A percentile compares a stretch with the other conserved stretches of the same genome.
Evolutionary conservation across 257 asterid genomes (phyloP).

Genomic region (Paraleonurus japonicus): DNA sequence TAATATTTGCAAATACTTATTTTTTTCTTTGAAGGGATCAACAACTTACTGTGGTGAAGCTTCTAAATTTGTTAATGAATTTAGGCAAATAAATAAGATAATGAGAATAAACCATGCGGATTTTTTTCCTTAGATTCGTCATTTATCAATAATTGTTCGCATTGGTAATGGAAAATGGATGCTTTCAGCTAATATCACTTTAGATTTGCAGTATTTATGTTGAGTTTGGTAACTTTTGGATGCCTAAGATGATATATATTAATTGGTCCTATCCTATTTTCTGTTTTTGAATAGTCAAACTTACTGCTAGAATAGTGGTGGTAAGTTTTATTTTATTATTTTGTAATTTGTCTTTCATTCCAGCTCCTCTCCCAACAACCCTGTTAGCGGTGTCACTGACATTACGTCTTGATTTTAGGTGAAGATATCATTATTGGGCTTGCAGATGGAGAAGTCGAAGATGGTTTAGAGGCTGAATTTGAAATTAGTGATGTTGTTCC

Average conservation of each 20-base stretch:
- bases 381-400: neutral
- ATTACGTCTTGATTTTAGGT: constrained; percentile 25
- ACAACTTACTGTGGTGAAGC: neutral
- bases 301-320: neutral
- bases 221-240: neutral
- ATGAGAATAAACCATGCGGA: no score
- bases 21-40: neutral
- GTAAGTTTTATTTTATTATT: neutral
- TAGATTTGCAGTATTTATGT: neutral
- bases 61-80: neutral
- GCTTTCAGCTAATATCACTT: neutral
- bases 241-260: neutral
- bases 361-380: neutral
- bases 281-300: neutral
- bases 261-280: neutral
- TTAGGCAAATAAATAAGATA: neutral
- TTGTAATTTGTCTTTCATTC: neutral
- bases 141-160: neutral
- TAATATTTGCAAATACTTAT: neutral
- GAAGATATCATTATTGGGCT: constrained; percentile 27
- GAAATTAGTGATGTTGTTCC: constrained; percentile 27
- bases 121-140: no score
- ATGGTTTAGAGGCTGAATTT: constrained; percentile 15
- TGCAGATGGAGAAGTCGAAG: constrained; percentile 21
- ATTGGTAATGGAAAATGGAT: neutral